Base-by-base conservation (phyloP, 1,284 basidiomycete species). In the Pyrrhoderma noxium region DNA sequence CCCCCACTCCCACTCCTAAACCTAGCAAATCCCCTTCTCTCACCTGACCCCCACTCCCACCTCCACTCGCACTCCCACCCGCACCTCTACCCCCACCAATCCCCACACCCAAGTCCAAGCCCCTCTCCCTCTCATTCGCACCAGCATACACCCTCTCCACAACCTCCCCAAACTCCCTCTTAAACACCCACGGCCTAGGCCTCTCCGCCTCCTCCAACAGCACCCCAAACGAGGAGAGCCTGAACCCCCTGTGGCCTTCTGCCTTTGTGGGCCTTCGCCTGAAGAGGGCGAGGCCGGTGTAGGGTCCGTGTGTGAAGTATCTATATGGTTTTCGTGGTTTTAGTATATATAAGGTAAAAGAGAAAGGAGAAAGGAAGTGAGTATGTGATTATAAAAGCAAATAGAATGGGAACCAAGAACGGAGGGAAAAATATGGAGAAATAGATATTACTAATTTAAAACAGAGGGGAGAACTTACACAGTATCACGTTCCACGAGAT, bases 141-240 rank as follows among this genome's bases (percentile, higher is more conserved):
- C 68, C 65, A 1, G 73, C 64, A 59, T 85, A 80, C n/a, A 87
- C 71, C 4, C 66, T 64, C 27, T 69, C 70, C 11, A 79, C 70
- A 23, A 89, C 71, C 0, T 72, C 66, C 60, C 82, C 83, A 27
- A 90, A 72, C 1, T 76, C 74, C 0, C 72, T 63, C 3, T 82
- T 72, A 61, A 89, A 87, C 45, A 70, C 65, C 84, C 86, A 89
- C 11, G 88, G 82, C 19, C 83, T 72, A 25, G 85, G 75, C 51
- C 82, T 72, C 1, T 67, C 58, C 7, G 82, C 81, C 53, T 73
- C 77, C 8, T 77, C 80, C 23, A 89, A 72, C 0, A 89, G 69
- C 35, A 90, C 74, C n/a, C 85, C 87, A 0, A 89, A 68, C 1
- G 87, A 86, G 1, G 82, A 82, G 14, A 90, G 76, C 34, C 82